Base-by-base conservation (phyloP, 2,329 filamentous ascomycete genomes). In the Aphanoascus verrucosus region DNA sequence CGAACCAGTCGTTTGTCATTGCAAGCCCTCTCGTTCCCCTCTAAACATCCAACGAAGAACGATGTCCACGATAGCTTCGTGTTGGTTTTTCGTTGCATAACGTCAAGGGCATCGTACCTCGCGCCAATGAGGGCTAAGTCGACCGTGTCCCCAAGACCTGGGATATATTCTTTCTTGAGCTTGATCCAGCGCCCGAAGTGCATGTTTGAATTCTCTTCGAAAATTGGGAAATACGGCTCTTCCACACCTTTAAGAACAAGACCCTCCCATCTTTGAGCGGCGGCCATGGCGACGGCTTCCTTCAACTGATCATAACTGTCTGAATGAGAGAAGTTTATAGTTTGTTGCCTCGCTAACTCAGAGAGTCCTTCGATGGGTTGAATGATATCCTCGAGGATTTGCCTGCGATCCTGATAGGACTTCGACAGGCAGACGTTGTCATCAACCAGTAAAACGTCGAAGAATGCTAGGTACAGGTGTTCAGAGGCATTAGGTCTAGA, bases 131-230 rank as follows among this genome's bases (percentile, higher is more conserved):
- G 76, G 1, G 85, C 83, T 63, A 95, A 86, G 65, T 95, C 90
- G 8, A 86, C 86, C 31, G 88, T 81, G 56, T 94, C 89, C 0
- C 88, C 88, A 64, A 91, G 80, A 2, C 81, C 81, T 23, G 78
- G 75, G 37, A 94, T 79, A 61, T 94, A 94, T 62, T 93, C 87
- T 62, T 88, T 88, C 67, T 95, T 95, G 41, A 95, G 68, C 68
- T 95, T 95, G 62, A 95, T 86, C 64, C 82, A 85, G 72, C 31
- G 74, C 31, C 41, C 49, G 19, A 44, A 52, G 17, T 52, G 44
- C 57, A 60, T 69, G 54, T 45, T 60, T 54, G 61, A 62, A 17
- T 53, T 64, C 43, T 60, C 43, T 62, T 62, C 31, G 57, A 63
- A 58, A 77, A 79, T 58, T 0, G 70, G 73, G 57, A 94, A 86